phyloP scores from a whole-genome alignment of 805 yeast genomes.

The Citeromyces nyonsensis region DNA sequence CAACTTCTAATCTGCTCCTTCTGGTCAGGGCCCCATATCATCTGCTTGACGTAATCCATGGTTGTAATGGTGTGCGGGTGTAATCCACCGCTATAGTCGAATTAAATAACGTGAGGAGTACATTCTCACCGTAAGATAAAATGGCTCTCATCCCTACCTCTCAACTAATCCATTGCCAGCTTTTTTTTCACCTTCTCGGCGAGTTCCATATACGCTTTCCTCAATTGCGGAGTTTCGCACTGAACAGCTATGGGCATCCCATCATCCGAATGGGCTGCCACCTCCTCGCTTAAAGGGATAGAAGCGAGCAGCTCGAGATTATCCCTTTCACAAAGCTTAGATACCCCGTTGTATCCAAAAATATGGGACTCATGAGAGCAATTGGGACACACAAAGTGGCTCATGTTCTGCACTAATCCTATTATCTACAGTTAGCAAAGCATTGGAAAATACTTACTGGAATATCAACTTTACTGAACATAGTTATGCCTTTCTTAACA shows the following conservation, averaged over 20 bases:
- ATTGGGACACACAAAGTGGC: conserved; percentile 59
- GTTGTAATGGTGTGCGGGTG: neutral
- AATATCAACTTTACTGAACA: conserved; percentile 58
- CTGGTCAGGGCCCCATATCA: conserved; percentile 95
- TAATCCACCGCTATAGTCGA: no score
- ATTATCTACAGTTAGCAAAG: conserved; percentile 17
- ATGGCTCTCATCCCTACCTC: no score
- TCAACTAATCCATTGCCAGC: no score
- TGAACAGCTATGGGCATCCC: conserved; percentile 48
- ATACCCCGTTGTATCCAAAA: conserved; percentile 55
- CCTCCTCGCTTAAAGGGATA: conserved; percentile 48
- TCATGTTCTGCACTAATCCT: conserved; percentile 78
- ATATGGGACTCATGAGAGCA: conserved; percentile 61
- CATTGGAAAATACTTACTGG: conserved; percentile 20
- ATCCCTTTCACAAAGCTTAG: conserved; percentile 26
- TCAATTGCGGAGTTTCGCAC: neutral
- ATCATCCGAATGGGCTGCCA: conserved; percentile 43
- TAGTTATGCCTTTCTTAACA: conserved; percentile 64
- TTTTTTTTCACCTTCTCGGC: conserved; percentile 1
- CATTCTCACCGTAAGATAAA: no score
- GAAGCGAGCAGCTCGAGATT: conserved; percentile 42
- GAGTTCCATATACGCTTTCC: neutral
- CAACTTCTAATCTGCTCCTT: conserved; percentile 73
- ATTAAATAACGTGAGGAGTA: no score
- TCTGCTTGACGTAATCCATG: conserved; percentile 78